These are phyloP conservation scores for Otatea glauca DNA, from an alignment of 176 grass and related monocot species.

Conservation along the genomic window DNA sequence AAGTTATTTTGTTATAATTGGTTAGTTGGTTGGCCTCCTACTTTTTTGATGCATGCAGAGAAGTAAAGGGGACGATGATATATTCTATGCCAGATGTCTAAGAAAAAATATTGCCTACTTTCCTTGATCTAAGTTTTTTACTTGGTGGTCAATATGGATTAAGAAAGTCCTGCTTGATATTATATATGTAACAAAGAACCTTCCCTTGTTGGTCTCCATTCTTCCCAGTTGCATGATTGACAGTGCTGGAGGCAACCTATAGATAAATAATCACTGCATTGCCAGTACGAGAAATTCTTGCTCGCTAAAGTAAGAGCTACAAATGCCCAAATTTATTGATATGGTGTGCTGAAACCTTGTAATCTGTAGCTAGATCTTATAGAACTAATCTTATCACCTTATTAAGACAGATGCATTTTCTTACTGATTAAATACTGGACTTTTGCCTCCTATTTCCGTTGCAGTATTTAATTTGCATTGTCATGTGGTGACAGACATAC, in stretches of 20 bases:
- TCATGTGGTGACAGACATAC: conserved; percentile 62
- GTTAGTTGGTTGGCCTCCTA: not conserved
- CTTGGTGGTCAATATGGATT: not conserved
- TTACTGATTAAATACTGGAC: not conserved
- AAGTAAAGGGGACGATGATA: not conserved
- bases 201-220: not conserved
- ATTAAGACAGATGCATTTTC: conserved; percentile 9
- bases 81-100: not conserved
- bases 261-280: not conserved
- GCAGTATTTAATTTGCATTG: conserved; percentile 5
- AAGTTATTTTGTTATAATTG: not conserved
- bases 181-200: not conserved
- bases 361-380: conserved; percentile 9
- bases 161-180: not conserved
- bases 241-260: not conserved
- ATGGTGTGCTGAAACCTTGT: not conserved
- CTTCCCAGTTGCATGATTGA: not conserved
- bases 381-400: conserved; percentile 3
- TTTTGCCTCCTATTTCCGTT: conserved; percentile 27
- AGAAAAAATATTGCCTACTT: not conserved
- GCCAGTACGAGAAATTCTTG: not conserved
- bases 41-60: not conserved
- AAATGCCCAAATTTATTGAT: conserved; percentile 6
- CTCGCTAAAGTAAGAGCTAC: not conserved
- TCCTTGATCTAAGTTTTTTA: not conserved